These are phyloP conservation scores for Penicillium psychrofluorescens DNA, from an alignment of 495 filamentous ascomycete genomes.

Conservation along the genomic window DNA sequence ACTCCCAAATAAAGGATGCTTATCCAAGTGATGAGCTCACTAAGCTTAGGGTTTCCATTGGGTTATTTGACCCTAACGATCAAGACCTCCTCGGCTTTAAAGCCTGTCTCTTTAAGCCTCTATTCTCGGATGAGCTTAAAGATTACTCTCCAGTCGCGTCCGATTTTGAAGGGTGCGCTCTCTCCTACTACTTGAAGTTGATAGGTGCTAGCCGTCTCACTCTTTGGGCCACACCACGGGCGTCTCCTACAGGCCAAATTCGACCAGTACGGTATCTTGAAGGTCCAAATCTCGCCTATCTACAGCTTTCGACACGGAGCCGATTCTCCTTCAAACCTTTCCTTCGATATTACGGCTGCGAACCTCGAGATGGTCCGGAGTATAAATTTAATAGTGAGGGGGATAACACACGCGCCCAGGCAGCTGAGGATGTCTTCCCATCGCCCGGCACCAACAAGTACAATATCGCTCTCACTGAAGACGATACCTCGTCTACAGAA, in stretches of 20 bases:
- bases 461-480: neutral
- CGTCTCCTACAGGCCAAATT: too few species aligned
- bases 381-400: neutral
- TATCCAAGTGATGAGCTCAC: neutral
- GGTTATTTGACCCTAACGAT: neutral
- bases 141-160: too few species aligned
- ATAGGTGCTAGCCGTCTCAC: too few species aligned
- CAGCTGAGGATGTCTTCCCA: neutral
- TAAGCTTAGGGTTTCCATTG: neutral
- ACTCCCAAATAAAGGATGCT: neutral
- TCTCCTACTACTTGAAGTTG: neutral
- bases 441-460: neutral
- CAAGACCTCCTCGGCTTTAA: neutral
- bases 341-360: neutral
- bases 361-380: neutral
- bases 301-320: neutral
- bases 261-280: neutral
- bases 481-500: neutral
- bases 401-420: neutral
- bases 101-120: neutral
- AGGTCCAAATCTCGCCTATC: neutral
- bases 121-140: neutral
- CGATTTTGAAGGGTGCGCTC: neutral
- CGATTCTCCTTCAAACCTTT: neutral
- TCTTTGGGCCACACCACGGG: too few species aligned